Evolutionary conservation across 441 rosid species (phyloP).

Genomic region (California macrophylla): DNA sequence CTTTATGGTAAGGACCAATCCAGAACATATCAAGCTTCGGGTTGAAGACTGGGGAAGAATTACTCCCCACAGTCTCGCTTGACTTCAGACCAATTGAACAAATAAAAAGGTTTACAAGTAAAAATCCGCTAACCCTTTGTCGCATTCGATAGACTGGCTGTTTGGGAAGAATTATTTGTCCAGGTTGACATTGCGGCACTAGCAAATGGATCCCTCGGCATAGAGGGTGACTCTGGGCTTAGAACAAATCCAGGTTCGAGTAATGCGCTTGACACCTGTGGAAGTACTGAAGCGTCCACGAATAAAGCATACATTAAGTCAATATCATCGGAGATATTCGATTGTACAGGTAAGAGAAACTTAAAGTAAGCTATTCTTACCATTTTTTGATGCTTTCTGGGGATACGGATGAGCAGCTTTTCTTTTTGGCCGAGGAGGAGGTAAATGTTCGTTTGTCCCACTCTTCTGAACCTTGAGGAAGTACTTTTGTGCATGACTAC

Average conservation of each 20-base stretch:
- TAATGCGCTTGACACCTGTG: slow-evolving; percentile 46
- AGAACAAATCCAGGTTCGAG: slow-evolving; percentile 41
- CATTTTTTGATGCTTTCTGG: slow-evolving; percentile 20
- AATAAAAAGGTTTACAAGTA: not conserved
- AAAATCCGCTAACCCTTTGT: slow-evolving; percentile 36
- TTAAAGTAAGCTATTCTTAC: slow-evolving; percentile 12
- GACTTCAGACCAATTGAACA: not conserved
- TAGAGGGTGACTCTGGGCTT: slow-evolving; percentile 51
- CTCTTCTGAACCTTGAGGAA: slow-evolving; percentile 24
- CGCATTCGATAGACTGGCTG: slow-evolving; percentile 39
- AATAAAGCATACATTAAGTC: slow-evolving; percentile 8
- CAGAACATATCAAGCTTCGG: not conserved
- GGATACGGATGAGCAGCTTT: slow-evolving; percentile 30
- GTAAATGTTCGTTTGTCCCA: slow-evolving; percentile 25
- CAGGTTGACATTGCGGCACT: slow-evolving; percentile 41
- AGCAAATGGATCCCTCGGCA: slow-evolving; percentile 43
- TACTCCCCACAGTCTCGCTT: too few species aligned
- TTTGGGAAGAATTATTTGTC: slow-evolving; percentile 43
- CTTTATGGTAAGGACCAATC: not conserved
- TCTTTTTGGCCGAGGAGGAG: slow-evolving; percentile 28
- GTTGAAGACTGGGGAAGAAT: not conserved
- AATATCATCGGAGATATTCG: slow-evolving; percentile 3
- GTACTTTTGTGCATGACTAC: slow-evolving; percentile 28
- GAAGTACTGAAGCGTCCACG: slow-evolving; percentile 33
- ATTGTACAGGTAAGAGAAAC: not conserved